These are phyloP conservation scores for Diaporthe helianthi DNA, from an alignment of 2,329 filamentous ascomycete genomes.

Conservation along the genomic window DNA sequence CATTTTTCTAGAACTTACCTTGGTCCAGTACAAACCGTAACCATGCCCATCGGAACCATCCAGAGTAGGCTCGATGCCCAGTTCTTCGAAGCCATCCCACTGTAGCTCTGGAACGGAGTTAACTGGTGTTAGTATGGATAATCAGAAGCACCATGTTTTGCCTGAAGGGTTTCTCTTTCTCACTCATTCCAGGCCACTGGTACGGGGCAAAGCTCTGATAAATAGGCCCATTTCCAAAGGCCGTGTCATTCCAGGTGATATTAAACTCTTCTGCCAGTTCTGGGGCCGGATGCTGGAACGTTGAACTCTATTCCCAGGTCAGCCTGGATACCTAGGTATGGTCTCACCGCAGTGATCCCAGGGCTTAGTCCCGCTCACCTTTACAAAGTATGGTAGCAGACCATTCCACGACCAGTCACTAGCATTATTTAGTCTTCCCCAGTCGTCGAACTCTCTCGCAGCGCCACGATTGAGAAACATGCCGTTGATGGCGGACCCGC, in stretches of 20 bases:
- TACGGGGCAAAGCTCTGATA: not conserved
- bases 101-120: not conserved
- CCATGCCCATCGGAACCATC: not conserved
- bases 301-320: not conserved
- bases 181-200: not conserved
- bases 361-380: not conserved
- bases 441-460: not conserved
- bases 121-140: not conserved
- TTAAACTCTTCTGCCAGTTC: not conserved
- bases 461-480: not conserved
- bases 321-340: too few relatives aligned
- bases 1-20: not conserved
- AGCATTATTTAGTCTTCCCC: not conserved
- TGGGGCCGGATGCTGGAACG: not conserved
- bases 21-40: not conserved
- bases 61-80: not conserved
- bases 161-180: not conserved
- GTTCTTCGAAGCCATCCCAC: not conserved
- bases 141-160: not conserved
- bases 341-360: not conserved
- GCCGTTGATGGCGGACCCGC: not conserved
- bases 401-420: slow-evolving; percentile 1
- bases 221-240: not conserved
- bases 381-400: not conserved
- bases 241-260: not conserved